Evolutionary conservation across 192 early-diverging fungal species (phyloP), one percentile per base, ranked within the genome.

Genomic region (Coemansia asiatica): DNA sequence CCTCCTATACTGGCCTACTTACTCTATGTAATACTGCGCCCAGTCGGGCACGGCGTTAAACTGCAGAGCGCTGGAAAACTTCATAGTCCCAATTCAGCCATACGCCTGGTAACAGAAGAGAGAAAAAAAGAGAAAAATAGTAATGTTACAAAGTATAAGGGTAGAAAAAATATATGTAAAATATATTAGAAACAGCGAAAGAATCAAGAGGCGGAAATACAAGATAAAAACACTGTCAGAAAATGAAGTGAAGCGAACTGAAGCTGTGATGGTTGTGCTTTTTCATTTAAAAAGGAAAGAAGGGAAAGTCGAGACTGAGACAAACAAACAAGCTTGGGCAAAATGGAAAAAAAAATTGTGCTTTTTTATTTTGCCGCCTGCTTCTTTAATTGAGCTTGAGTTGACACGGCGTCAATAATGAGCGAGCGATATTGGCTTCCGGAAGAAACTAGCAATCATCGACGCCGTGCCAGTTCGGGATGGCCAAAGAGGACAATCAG

Each of bases 41-140:
- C 91, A 92, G 74, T 92, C 91, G 59, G 91, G 91, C 31, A 92
- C 91, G 35, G 91, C 87, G 67, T 98, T 98, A 68, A 98, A 88
- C 79, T 94, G 90, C 51, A 98, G 85, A 25, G 90, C 87, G 74
- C 92, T 90, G 22, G 93, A 91, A 66, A 97, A 97, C 85, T 97
- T 97, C 94, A 97, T 95, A 27, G 56, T 23, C 35, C 10, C 33
- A 58, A 58, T 58, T 38, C 56, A 38, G 56, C 12, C 56, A 58
- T 58, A 35, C 56, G 56, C 56, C 50, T 6, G 23, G 15, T 22
- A 40, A 33, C 23, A 31, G 26, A 53, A 2, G 27, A 59, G n/a
- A n/a, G n/a, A 55, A 56, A 49, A 25, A 27, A 26, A 46, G 46
- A 35, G 36, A 36, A 31, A 1, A 49, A 53, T 31, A 29, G 27